A percentile compares a stretch with the other conserved stretches of the same genome.
These are phyloP conservation scores for Solanum etuberosum DNA, from an alignment of 257 asterid genomes.

Conservation along the genomic window DNA sequence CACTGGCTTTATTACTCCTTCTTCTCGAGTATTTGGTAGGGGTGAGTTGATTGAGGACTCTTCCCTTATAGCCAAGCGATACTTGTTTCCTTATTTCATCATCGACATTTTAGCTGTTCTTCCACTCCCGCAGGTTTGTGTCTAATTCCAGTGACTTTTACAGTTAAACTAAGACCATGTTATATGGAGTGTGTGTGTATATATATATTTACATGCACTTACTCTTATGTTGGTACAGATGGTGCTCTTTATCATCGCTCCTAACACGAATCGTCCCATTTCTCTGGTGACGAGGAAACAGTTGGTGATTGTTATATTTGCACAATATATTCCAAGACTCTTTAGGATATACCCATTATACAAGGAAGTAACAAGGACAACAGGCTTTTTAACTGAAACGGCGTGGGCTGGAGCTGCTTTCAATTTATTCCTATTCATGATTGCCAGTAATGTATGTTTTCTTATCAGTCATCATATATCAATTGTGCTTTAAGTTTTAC, in stretches of 20 bases:
- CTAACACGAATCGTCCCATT: slow-evolving; percentile 15
- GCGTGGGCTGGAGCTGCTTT: slow-evolving; percentile 73
- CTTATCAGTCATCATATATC: background rate
- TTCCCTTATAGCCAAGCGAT: slow-evolving; percentile 42
- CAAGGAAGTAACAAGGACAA: slow-evolving; percentile 39
- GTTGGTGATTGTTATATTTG: slow-evolving; percentile 21
- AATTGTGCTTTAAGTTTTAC: background rate
- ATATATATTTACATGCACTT: too few relatives aligned
- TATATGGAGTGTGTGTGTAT: too few relatives aligned
- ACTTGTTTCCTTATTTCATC: slow-evolving; percentile 34
- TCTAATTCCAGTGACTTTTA: background rate
- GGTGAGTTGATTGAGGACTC: slow-evolving; percentile 46
- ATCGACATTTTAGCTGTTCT: slow-evolving; percentile 48
- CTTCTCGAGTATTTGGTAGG: slow-evolving; percentile 56
- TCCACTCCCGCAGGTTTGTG: slow-evolving; percentile 58
- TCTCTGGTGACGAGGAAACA: slow-evolving; percentile 30
- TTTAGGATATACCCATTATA: slow-evolving; percentile 40
- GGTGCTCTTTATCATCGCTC: slow-evolving; percentile 21
- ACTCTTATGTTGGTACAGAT: slow-evolving; percentile 4
- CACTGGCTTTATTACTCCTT: slow-evolving; percentile 47
- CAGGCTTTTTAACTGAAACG: slow-evolving; percentile 51
- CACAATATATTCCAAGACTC: slow-evolving; percentile 43
- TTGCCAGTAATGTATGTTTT: slow-evolving; percentile 53
- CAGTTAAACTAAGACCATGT: too few relatives aligned
- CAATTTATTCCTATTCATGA: slow-evolving; percentile 56